These are phyloP conservation scores for Podaxis sp. DNA, from an alignment of 768 basidiomycete genomes.

Conservation along the genomic window DNA sequence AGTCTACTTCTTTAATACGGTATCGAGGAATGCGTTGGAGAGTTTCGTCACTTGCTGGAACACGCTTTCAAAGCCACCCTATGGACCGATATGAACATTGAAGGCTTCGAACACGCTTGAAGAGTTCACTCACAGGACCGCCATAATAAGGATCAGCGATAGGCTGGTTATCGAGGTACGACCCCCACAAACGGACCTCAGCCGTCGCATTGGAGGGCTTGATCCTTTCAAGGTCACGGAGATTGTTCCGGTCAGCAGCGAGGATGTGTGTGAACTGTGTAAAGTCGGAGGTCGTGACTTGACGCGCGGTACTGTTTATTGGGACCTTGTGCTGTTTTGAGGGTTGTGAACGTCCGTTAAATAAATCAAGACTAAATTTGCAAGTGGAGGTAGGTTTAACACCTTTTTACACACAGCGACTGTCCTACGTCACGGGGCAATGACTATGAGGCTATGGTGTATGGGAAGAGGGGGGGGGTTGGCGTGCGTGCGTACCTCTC, in stretches of 20 bases:
- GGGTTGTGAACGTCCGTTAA: not conserved
- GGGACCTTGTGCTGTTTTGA: conserved; percentile 62
- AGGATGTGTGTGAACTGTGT: conserved; percentile 77
- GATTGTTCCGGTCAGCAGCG: conserved; percentile 77
- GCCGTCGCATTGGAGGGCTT: conserved; percentile 52
- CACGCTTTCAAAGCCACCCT: conserved; percentile 73
- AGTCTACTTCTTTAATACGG: conserved; percentile 35
- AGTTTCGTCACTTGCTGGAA: conserved; percentile 73
- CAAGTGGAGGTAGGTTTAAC: not conserved
- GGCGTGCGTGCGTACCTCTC: conserved; percentile 45
- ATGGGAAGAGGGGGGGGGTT: not conserved
- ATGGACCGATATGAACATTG: conserved; percentile 3
- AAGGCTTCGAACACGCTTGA: not conserved
- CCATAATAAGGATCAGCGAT: conserved; percentile 89
- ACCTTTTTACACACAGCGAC: conserved; percentile 70
- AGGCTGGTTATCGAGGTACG: conserved; percentile 62
- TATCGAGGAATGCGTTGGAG: conserved; percentile 77
- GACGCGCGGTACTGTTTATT: conserved; percentile 66
- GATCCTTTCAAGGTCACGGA: conserved; percentile 53
- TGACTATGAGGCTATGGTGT: not conserved
- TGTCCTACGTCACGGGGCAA: conserved; percentile 42
- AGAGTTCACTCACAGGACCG: conserved; percentile 41
- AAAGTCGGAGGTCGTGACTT: conserved; percentile 66
- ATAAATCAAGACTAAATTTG: not conserved
- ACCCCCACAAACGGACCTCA: conserved; percentile 73